These are phyloP conservation scores for Blastobotrys raffinosifermentans DNA, from an alignment of 1,139 yeast species.

Conservation along the genomic window DNA sequence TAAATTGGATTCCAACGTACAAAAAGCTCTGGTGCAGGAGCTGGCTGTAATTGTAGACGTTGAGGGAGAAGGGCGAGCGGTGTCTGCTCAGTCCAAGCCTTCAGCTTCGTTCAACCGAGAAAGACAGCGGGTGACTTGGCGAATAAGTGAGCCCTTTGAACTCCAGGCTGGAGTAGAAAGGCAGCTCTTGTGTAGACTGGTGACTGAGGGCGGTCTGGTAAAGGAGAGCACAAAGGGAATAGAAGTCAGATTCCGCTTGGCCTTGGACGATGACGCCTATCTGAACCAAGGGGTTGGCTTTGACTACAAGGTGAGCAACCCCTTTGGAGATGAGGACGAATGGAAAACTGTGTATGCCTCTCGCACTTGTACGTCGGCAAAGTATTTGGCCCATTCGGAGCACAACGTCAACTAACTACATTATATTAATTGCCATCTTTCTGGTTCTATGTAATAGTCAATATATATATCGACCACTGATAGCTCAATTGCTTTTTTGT, in stretches of 20 bases:
- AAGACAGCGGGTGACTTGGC: slow-evolving; percentile 81
- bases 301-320: neutral
- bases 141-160: slow-evolving; percentile 46
- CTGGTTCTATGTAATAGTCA: no score
- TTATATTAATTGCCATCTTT: no score
- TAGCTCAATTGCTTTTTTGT: no score
- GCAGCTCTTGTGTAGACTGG: slow-evolving; percentile 35
- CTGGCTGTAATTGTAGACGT: slow-evolving; percentile 58
- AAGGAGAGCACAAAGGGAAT: slow-evolving; percentile 29
- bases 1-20: slow-evolving; percentile 43
- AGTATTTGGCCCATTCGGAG: no score
- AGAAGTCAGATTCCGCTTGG: slow-evolving; percentile 25
- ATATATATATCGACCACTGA: no score
- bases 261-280: neutral
- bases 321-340: neutral
- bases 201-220: slow-evolving; percentile 30
- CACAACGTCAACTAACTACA: no score
- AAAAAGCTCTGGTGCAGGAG: slow-evolving; percentile 44
- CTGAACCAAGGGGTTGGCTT: no score
- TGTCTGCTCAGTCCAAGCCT: slow-evolving; percentile 80
- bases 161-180: slow-evolving; percentile 66
- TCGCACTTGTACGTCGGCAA: neutral
- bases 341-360: slow-evolving; percentile 2
- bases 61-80: slow-evolving; percentile 42
- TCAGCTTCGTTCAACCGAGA: slow-evolving; percentile 85